Conservation (phyloP, 192 early-diverging fungal genomes). For the Rhizophlyctis rosea region DNA sequence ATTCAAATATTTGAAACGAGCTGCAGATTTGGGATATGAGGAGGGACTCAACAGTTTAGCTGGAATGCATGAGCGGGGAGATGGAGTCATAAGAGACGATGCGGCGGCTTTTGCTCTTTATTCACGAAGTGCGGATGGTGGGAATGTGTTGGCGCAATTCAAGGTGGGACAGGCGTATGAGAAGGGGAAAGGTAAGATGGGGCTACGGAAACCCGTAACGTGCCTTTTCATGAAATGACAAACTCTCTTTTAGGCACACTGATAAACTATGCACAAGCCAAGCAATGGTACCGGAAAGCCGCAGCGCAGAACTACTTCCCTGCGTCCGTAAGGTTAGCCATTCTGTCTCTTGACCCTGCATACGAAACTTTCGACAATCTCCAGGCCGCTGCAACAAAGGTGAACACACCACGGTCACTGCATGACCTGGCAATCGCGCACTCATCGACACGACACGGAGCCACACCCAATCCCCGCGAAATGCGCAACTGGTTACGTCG, state of each 20-base stretch:
- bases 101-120: slow-evolving; percentile 27
- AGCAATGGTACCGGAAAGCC: slow-evolving; percentile 27
- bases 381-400: slow-evolving; percentile 10
- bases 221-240: too few relatives aligned
- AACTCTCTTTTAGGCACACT: slow-evolving; percentile 29
- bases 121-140: slow-evolving; percentile 18
- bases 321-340: slow-evolving; percentile 28
- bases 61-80: slow-evolving; percentile 35
- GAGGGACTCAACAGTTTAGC: slow-evolving; percentile 17
- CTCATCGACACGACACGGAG: slow-evolving; percentile 30
- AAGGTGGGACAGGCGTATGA: slow-evolving; percentile 28
- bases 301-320: slow-evolving; percentile 28
- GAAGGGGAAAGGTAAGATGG: slow-evolving; percentile 32
- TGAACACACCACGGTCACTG: slow-evolving; percentile 25
- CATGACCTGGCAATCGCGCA: slow-evolving; percentile 30
- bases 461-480: slow-evolving; percentile 3
- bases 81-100: slow-evolving; percentile 28
- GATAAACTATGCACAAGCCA: slow-evolving; percentile 22
- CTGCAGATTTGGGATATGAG: slow-evolving; percentile 19
- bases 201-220: too few relatives aligned
- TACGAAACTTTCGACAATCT: slow-evolving; percentile 32
- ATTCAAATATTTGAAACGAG: slow-evolving; percentile 22
- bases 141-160: slow-evolving; percentile 20
- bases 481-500: slow-evolving; percentile 29
- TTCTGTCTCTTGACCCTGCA: slow-evolving; percentile 26